Conservation (phyloP, 2,329 filamentous ascomycete genomes). For the Parascedosporium putredinis region DNA sequence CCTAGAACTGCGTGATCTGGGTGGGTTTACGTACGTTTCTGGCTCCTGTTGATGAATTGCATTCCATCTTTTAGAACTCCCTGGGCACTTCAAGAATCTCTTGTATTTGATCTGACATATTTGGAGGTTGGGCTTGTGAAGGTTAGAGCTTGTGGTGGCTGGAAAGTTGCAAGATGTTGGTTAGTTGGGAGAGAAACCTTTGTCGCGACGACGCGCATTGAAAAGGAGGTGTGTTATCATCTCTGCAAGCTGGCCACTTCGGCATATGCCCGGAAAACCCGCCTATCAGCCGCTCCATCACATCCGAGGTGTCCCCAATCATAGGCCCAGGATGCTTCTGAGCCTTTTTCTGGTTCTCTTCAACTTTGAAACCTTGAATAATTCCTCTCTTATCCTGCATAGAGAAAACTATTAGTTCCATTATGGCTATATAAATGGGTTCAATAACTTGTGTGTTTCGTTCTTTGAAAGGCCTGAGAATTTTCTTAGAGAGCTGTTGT, state of each 20-base stretch:
- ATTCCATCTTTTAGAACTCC: slow-evolving; percentile 52
- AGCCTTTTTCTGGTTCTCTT: no score
- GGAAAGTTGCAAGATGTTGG: background rate
- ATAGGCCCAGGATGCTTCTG: no score
- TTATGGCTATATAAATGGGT: no score
- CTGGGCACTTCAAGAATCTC: slow-evolving; percentile 59
- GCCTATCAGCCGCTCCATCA: no score
- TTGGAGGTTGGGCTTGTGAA: slow-evolving; percentile 12
- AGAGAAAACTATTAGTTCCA: no score
- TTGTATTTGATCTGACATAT: slow-evolving; percentile 58
- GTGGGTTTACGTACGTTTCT: slow-evolving; percentile 39
- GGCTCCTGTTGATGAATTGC: slow-evolving; percentile 52
- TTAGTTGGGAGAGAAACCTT: background rate
- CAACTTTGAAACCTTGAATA: no score
- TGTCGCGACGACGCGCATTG: background rate
- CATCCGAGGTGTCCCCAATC: no score
- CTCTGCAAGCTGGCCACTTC: background rate
- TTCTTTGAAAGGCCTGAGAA: no score
- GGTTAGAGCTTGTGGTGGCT: background rate
- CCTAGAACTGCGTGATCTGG: background rate
- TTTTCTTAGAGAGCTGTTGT: no score
- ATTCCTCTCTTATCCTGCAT: no score
- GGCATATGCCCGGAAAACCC: background rate
- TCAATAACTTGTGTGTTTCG: no score
- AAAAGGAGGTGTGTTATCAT: background rate